A percentile compares a stretch with the other conserved stretches of the same genome.
phyloP scores from a whole-genome alignment of 352 stramenopile species.

The Globisporangium viniferum region DNA sequence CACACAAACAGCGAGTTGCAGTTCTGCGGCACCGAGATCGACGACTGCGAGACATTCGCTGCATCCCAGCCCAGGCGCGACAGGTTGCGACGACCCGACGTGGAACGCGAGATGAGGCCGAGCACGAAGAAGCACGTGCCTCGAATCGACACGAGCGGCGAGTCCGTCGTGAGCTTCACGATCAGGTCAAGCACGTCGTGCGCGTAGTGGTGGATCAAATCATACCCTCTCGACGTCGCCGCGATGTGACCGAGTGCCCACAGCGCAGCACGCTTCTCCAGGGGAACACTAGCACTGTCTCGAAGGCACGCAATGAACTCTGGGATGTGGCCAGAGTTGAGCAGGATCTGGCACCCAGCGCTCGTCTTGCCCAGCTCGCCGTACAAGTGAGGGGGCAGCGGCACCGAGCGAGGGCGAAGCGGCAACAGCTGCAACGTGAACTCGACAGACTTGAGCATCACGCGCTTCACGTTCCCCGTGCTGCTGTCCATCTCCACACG shows the following conservation, averaged over 20 bases:
- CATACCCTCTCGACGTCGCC: conserved; percentile 72
- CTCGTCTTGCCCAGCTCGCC: conserved; percentile 84
- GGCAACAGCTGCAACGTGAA: conserved; percentile 86
- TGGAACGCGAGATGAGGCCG: conserved; percentile 67
- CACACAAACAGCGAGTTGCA: conserved; percentile 81
- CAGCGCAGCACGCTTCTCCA: conserved; percentile 82
- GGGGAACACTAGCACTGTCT: conserved; percentile 74
- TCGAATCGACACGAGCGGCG: conserved; percentile 77
- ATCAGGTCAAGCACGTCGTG: conserved; percentile 84
- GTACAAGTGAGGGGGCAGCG: conserved; percentile 81
- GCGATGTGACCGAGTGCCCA: conserved; percentile 85
- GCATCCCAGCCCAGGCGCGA: conserved; percentile 78
- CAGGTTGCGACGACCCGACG: conserved; percentile 56
- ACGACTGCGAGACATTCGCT: conserved; percentile 61
- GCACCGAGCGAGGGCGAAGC: conserved; percentile 71
- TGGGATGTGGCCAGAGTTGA: conserved; percentile 73
- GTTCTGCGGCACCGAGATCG: conserved; percentile 80
- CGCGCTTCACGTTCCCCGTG: conserved; percentile 60
- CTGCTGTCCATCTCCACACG: conserved; percentile 80
- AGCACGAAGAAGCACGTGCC: conserved; percentile 87
- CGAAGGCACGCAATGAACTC: conserved; percentile 82
- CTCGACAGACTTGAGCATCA: conserved; percentile 87
- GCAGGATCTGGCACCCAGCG: conserved; percentile 76
- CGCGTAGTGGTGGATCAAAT: conserved; percentile 77
- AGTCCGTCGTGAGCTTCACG: conserved; percentile 83